phyloP scores from a whole-genome alignment of 192 early-diverging fungal genomes.

The Coemansia javaensis region DNA sequence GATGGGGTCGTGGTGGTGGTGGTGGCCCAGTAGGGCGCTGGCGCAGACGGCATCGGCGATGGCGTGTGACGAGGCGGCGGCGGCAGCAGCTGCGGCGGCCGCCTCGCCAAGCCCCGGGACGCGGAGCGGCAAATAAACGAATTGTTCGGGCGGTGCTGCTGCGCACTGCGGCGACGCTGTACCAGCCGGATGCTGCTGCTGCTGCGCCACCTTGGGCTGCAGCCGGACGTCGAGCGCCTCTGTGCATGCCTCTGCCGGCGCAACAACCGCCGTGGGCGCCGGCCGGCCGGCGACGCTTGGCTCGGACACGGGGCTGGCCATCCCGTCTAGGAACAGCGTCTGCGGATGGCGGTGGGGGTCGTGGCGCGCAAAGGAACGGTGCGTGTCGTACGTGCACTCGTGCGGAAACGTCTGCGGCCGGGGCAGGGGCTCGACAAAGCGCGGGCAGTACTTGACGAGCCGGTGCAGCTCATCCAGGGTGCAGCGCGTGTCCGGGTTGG shows the following conservation, averaged over 20 bases:
- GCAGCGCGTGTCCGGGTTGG: constrained; percentile 60
- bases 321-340: neutral
- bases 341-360: neutral
- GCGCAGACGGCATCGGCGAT: no score
- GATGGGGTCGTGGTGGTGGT: no score
- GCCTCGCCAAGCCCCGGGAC: constrained; percentile 2
- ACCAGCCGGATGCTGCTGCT: no score
- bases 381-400: no score
- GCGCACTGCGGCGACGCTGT: constrained; percentile 4
- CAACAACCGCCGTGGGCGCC: neutral
- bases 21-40: no score
- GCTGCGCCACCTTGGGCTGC: no score
- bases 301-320: constrained; percentile 4
- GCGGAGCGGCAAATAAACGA: constrained; percentile 11
- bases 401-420: no score
- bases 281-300: neutral
- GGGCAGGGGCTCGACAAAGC: constrained; percentile 24
- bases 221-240: no score
- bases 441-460: constrained; percentile 36
- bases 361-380: no score
- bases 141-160: constrained; percentile 10
- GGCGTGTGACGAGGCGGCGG: neutral
- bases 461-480: constrained; percentile 42
- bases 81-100: neutral
- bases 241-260: neutral